phyloP scores from a whole-genome alignment of 805 yeast genomes.

The Pichia gijzeniarum region DNA sequence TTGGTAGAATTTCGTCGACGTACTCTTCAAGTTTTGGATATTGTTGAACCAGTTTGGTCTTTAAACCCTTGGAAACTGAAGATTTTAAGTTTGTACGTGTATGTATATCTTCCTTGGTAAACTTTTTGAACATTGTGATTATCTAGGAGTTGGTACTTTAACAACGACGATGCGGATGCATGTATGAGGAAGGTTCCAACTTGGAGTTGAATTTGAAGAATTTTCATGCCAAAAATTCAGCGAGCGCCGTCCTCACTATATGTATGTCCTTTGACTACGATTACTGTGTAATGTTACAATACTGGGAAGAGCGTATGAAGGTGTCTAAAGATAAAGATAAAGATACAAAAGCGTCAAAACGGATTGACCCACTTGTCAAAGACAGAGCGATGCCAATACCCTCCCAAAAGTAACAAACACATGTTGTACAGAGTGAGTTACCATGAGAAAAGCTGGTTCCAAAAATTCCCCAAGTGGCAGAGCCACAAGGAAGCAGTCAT shows the following conservation, averaged over 20 bases:
- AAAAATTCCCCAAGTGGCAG: conserved; percentile 68
- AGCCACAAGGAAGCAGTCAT: conserved; percentile 64
- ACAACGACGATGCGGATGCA: no score
- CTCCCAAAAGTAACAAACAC: not conserved
- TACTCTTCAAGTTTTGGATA: conserved; percentile 70
- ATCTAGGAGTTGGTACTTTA: not conserved
- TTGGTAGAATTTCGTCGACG: conserved; percentile 80
- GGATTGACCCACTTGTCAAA: not conserved
- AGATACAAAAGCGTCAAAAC: not conserved
- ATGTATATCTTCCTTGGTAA: conserved; percentile 80
- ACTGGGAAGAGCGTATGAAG: no score
- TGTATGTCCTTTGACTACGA: no score
- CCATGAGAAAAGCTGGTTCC: conserved; percentile 34
- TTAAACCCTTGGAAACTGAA: conserved; percentile 87
- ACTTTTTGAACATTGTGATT: conserved; percentile 34
- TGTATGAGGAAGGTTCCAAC: no score
- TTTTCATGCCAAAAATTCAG: no score
- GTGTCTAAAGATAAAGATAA: no score
- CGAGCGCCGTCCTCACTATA: no score
- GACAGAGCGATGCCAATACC: not conserved
- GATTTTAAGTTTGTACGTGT: conserved; percentile 89
- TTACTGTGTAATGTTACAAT: no score
- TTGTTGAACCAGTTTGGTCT: conserved; percentile 62
- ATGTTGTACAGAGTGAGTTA: not conserved
- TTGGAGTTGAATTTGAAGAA: no score